Percentiles rank a stretch among this genome's conserved stretches.
Conservation (phyloP, 345 rosid species). For the Lepidium aucheri region DNA sequence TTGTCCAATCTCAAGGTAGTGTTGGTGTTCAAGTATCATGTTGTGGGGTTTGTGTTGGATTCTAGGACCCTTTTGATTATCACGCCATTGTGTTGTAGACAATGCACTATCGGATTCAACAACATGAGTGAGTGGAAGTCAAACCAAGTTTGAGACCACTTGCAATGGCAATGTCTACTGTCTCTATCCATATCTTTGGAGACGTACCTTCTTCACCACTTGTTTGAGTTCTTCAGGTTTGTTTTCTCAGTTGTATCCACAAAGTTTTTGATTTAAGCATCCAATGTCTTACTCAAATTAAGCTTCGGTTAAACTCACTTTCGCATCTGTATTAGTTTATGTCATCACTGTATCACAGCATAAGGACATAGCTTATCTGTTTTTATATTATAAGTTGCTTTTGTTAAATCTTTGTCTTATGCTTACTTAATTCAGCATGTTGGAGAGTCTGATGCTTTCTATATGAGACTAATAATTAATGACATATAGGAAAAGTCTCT, state of each 20-base stretch:
- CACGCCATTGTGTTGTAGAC: conserved; percentile 34
- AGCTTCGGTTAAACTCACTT: background rate
- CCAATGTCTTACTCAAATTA: background rate
- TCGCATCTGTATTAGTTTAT: too few relatives aligned
- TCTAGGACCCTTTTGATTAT: background rate
- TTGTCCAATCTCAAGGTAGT: conserved; percentile 68
- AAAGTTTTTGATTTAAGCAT: too few relatives aligned
- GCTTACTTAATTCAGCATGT: background rate
- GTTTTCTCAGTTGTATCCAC: too few relatives aligned
- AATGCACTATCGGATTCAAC: conserved; percentile 42
- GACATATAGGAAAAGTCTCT: conserved; percentile 49
- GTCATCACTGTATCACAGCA: background rate
- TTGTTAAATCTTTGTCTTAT: background rate
- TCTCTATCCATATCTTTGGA: too few relatives aligned
- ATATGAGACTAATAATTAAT: background rate
- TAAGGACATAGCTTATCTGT: conserved; percentile 3
- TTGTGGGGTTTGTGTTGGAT: background rate
- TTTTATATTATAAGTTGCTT: background rate
- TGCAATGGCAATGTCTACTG: too few relatives aligned
- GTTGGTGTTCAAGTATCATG: background rate
- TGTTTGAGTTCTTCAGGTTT: too few relatives aligned
- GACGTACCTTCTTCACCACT: background rate
- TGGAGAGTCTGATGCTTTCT: background rate
- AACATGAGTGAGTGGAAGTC: too few relatives aligned
- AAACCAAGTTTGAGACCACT: too few relatives aligned